Conservation (phyloP, 2,329 filamentous ascomycete species). For the Talaromyces sp. region DNA sequence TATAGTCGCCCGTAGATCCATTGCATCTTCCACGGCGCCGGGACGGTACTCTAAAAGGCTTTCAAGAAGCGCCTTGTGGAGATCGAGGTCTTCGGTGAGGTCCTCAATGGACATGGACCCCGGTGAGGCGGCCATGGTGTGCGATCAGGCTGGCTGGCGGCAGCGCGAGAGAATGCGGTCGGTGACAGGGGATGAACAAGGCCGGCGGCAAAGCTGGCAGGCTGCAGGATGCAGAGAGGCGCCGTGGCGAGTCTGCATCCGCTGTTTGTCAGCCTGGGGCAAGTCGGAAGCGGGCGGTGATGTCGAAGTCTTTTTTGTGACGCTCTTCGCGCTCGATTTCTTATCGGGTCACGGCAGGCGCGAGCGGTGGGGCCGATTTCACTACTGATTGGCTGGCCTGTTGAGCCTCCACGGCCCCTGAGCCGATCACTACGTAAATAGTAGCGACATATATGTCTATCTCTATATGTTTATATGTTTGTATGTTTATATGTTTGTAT, state of each 20-base stretch:
- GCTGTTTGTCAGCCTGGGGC: background rate
- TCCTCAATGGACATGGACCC: slow-evolving; percentile 17
- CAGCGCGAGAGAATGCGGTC: background rate
- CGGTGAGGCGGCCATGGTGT: slow-evolving; percentile 2
- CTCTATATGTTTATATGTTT: no score
- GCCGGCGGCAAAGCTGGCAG: background rate
- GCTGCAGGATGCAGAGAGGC: background rate
- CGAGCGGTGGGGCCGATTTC: background rate
- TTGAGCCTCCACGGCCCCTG: background rate
- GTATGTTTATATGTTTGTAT: no score
- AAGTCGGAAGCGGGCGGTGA: background rate
- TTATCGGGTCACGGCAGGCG: background rate
- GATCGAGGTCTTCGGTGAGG: slow-evolving; percentile 27
- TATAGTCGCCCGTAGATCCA: slow-evolving; percentile 23
- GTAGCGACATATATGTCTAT: no score
- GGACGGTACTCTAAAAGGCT: slow-evolving; percentile 24
- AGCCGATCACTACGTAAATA: background rate
- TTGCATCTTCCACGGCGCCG: slow-evolving; percentile 18
- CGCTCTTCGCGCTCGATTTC: background rate
- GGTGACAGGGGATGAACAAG: background rate
- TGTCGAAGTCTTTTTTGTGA: background rate
- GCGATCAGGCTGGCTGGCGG: background rate
- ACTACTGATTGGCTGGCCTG: background rate
- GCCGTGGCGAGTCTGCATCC: background rate
- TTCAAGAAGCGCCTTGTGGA: slow-evolving; percentile 25